phyloP scores from a whole-genome alignment of 2,329 filamentous ascomycete species.

The Sporothrix globosa region DNA sequence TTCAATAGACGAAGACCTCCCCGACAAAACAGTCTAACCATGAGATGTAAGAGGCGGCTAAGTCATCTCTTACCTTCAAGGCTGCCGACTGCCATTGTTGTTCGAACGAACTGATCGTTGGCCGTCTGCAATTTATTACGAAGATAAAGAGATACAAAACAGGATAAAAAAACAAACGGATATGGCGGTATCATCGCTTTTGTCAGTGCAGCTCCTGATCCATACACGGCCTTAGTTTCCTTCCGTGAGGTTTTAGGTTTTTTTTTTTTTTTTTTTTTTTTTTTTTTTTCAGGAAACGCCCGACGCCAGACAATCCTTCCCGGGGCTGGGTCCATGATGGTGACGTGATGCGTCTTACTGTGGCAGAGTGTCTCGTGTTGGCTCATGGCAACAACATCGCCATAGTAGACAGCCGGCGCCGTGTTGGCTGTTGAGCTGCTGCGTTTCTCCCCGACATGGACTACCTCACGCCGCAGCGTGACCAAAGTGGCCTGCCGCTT shows the following conservation, averaged over 20 bases:
- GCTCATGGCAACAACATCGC: background rate
- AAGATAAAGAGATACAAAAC: no score
- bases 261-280: no score
- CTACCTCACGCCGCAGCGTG: background rate
- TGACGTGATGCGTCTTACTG: background rate
- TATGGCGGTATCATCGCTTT: no score
- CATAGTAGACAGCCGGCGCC: background rate
- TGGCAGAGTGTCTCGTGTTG: background rate
- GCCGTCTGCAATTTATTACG: no score
- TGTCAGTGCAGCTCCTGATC: no score
- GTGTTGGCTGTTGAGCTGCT: background rate
- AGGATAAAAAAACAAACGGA: no score
- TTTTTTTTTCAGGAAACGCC: no score
- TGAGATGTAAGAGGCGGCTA: background rate
- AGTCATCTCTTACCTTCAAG: background rate
- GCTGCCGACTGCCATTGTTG: no score
- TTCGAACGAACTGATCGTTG: no score
- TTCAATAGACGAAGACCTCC: slow-evolving; percentile 6
- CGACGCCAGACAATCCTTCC: background rate
- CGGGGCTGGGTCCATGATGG: background rate
- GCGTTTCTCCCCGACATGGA: background rate
- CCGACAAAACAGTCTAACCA: slow-evolving; percentile 2
- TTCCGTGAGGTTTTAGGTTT: no score
- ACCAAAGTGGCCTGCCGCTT: background rate
- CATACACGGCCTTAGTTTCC: no score